phyloP scores from a whole-genome alignment of 768 basidiomycete genomes.

The Leccinum aurantiacum region DNA sequence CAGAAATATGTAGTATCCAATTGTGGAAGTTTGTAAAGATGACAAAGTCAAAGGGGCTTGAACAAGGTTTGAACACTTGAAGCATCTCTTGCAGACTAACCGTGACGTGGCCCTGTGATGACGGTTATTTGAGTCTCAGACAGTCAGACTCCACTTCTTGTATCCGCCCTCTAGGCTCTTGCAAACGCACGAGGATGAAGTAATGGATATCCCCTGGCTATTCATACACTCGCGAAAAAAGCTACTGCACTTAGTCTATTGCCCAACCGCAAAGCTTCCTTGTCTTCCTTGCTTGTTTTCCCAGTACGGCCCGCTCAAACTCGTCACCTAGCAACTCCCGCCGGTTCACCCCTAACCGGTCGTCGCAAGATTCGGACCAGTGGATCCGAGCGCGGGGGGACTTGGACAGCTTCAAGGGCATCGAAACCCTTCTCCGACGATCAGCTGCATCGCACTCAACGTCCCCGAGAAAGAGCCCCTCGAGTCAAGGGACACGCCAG shows the following conservation, averaged over 20 bases:
- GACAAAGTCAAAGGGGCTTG: background rate
- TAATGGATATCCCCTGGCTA: too few relatives aligned
- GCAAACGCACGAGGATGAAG: too few relatives aligned
- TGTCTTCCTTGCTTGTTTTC: background rate
- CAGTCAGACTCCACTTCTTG: too few relatives aligned
- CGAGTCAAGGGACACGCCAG: background rate
- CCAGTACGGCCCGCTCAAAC: background rate
- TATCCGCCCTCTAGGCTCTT: too few relatives aligned
- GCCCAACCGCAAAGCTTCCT: background rate
- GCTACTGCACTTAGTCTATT: background rate
- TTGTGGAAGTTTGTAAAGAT: too few relatives aligned
- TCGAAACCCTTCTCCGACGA: conserved; percentile 7
- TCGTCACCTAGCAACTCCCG: background rate
- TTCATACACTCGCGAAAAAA: background rate
- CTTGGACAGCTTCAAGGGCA: background rate
- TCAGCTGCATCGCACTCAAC: conserved; percentile 5
- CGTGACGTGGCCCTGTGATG: too few relatives aligned
- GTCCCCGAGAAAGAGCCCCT: background rate
- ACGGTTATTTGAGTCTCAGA: too few relatives aligned
- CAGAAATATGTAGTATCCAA: too few relatives aligned
- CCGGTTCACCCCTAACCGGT: background rate
- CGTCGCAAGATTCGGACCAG: background rate
- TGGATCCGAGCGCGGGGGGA: background rate
- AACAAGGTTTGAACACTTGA: background rate
- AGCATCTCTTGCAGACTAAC: too few relatives aligned